Evolutionary conservation across 2,329 filamentous ascomycete species (phyloP).

Genomic region (Chalara sp.): DNA sequence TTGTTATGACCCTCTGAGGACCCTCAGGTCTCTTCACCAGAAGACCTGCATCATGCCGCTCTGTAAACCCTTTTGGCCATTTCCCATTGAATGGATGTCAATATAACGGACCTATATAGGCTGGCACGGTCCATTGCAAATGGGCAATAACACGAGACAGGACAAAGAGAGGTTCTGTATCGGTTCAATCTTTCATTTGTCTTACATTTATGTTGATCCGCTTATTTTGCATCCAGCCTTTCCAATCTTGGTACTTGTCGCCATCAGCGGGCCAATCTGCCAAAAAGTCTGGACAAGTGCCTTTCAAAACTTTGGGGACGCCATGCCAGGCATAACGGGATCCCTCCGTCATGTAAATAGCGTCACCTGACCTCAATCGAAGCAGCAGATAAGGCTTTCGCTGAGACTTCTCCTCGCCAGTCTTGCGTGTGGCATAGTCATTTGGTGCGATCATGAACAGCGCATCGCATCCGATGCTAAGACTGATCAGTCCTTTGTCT

Average conservation of each 20-base stretch:
- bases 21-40: no score
- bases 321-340: conserved; percentile 74
- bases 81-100: no score
- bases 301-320: conserved; percentile 76
- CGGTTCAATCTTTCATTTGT: conserved; percentile 53
- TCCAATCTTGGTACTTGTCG: background rate
- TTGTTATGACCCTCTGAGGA: no score
- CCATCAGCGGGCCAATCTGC: conserved; percentile 58
- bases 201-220: conserved; percentile 88
- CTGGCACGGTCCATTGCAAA: no score
- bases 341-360: conserved; percentile 43
- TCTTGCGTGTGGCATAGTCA: no score
- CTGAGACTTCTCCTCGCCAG: no score
- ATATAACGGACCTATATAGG: no score
- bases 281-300: conserved; percentile 71
- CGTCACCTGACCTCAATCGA: background rate
- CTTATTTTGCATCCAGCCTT: conserved; percentile 62
- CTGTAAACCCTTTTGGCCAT: no score
- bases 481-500: conserved; percentile 69
- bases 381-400: background rate
- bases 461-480: conserved; percentile 85
- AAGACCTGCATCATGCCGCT: no score
- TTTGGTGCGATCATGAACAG: conserved; percentile 63
- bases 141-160: no score
- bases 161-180: no score